Conservation (phyloP, 78 protist species). For the Dictyostelium brefeldianum region DNA sequence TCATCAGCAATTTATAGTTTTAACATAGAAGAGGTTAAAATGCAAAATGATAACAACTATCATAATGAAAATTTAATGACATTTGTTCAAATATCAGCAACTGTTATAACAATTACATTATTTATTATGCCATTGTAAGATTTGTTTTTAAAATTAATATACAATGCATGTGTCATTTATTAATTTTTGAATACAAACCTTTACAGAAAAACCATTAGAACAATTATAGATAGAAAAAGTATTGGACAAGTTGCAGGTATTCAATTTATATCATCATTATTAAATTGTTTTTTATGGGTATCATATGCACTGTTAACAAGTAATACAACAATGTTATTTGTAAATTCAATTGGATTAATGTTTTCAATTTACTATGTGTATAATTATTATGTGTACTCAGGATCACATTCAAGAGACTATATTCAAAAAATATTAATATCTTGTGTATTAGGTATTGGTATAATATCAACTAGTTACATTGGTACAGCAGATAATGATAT, state of each 20-base stretch:
- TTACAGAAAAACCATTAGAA: too few species aligned
- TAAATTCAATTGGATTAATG: constrained; percentile 19
- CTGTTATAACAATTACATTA: constrained; percentile 24
- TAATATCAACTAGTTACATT: background rate
- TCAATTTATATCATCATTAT: constrained; percentile 34
- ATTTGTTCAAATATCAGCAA: background rate
- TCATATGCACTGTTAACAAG: constrained; percentile 3
- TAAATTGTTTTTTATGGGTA: constrained; percentile 43
- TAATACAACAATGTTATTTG: constrained; percentile 26
- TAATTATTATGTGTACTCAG: background rate
- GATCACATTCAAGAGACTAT: background rate
- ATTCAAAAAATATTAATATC: background rate
- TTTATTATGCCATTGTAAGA: constrained; percentile 33
- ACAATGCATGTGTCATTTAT: too few species aligned
- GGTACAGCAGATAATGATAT: background rate
- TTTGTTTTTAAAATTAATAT: too few species aligned
- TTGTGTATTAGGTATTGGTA: background rate
- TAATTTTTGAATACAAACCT: too few species aligned
- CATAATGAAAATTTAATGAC: background rate
- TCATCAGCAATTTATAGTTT: background rate
- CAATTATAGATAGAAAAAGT: constrained; percentile 5
- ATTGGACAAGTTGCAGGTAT: constrained; percentile 47
- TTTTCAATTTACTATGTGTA: constrained; percentile 12
- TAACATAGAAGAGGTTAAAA: background rate
- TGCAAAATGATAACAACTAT: background rate